Evolutionary conservation across 2,329 filamentous ascomycete genomes (phyloP).

Genomic region (Aspergillus terreus): DNA sequence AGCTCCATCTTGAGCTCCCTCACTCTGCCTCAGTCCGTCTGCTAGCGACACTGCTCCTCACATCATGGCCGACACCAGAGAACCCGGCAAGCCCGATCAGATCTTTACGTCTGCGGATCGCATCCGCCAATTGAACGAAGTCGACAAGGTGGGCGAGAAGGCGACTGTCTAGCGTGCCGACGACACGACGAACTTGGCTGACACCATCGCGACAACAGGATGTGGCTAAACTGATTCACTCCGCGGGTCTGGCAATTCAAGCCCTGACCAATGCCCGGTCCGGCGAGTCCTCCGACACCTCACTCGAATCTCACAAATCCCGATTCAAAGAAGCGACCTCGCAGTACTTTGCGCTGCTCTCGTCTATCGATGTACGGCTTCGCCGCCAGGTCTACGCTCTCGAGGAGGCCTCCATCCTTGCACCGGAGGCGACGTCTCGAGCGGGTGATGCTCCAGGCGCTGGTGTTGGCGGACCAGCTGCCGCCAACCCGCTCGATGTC

Average conservation of each 20-base stretch:
- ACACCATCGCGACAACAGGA: constrained; percentile 33
- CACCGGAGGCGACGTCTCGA: constrained; percentile 37
- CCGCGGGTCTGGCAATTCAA: constrained; percentile 60
- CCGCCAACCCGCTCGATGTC: constrained; percentile 65
- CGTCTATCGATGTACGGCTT: constrained; percentile 69
- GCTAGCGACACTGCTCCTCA: not conserved
- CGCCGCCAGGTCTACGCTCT: constrained; percentile 73
- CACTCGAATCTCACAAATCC: constrained; percentile 54
- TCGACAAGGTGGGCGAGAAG: constrained; percentile 60
- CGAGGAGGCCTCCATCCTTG: constrained; percentile 75
- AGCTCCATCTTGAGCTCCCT: not conserved
- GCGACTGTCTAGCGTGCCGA: not conserved
- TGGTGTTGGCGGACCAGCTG: constrained; percentile 25
- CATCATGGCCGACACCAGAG: constrained; percentile 22
- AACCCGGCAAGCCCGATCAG: constrained; percentile 22
- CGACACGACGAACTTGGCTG: not conserved
- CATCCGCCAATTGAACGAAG: constrained; percentile 73
- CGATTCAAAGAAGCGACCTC: constrained; percentile 54
- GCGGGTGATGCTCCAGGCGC: constrained; percentile 27
- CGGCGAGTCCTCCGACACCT: constrained; percentile 33
- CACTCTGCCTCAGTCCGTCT: not conserved
- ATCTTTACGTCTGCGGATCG: constrained; percentile 71
- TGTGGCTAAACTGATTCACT: constrained; percentile 53
- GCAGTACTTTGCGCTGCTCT: constrained; percentile 69
- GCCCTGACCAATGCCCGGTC: constrained; percentile 55